These are phyloP conservation scores for Sarcodon aspratus DNA, from an alignment of 768 basidiomycete species.

Conservation along the genomic window DNA sequence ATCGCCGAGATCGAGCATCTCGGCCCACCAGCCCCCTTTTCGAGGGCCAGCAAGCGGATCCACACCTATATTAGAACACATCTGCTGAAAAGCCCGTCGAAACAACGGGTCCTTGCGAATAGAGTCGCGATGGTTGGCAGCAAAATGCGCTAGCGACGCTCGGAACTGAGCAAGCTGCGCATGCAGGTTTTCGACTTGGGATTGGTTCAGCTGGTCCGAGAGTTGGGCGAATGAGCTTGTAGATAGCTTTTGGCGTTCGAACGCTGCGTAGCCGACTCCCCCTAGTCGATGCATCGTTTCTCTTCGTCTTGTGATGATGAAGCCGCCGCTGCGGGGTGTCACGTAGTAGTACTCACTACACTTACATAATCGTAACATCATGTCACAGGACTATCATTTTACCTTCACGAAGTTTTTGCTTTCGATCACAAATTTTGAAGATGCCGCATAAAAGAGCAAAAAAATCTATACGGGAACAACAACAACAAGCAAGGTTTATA, in stretches of 20 bases:
- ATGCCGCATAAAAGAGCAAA: slow-evolving; percentile 26
- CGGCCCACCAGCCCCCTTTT: slow-evolving; percentile 87
- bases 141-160: slow-evolving; percentile 67
- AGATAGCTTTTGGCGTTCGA: slow-evolving; percentile 79
- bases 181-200: slow-evolving; percentile 71
- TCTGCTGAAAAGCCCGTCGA: slow-evolving; percentile 86
- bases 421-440: no score
- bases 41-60: slow-evolving; percentile 86
- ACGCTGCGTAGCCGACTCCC: slow-evolving; percentile 81
- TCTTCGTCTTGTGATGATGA: not conserved
- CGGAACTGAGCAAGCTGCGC: slow-evolving; percentile 80
- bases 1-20: slow-evolving; percentile 78
- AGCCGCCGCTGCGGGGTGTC: not conserved
- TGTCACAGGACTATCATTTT: no score
- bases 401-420: no score
- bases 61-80: slow-evolving; percentile 92
- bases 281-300: slow-evolving; percentile 54
- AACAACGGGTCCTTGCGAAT: slow-evolving; percentile 82
- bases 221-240: slow-evolving; percentile 74
- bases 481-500: slow-evolving; percentile 16
- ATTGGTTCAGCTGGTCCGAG: slow-evolving; percentile 63
- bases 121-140: slow-evolving; percentile 69
- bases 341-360: no score
- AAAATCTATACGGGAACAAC: slow-evolving; percentile 18
- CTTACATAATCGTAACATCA: no score